A percentile compares a stretch with the other conserved stretches of the same genome.
These are phyloP conservation scores for Petrea volubilis DNA, from an alignment of 257 asterid species.

Conservation along the genomic window DNA sequence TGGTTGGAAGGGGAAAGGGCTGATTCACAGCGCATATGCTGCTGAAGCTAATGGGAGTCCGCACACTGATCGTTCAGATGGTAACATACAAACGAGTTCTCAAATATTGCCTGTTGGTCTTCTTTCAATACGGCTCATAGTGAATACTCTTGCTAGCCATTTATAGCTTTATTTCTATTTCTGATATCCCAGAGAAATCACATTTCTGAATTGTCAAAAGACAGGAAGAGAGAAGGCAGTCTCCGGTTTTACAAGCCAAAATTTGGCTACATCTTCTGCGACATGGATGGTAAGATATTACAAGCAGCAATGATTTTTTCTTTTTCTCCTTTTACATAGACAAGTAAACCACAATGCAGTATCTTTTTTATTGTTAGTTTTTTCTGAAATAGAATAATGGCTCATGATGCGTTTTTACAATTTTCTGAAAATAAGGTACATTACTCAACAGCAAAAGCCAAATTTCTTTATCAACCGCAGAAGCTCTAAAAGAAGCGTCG, in stretches of 20 bases:
- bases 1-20: slow-evolving; percentile 97
- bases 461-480: slow-evolving; percentile 64
- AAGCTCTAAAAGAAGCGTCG: slow-evolving; percentile 83
- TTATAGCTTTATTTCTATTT: slow-evolving; percentile 41
- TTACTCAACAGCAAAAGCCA: slow-evolving; percentile 97
- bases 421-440: slow-evolving; percentile 56
- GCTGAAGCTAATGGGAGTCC: slow-evolving; percentile 52
- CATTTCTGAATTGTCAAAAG: slow-evolving; percentile 79
- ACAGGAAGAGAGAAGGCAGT: slow-evolving; percentile 96
- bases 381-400: slow-evolving; percentile 4
- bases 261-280: slow-evolving; percentile 87
- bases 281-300: slow-evolving; percentile 88
- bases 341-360: not conserved
- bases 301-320: not conserved
- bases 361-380: not conserved
- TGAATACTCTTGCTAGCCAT: slow-evolving; percentile 32
- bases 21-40: slow-evolving; percentile 77
- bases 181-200: slow-evolving; percentile 52
- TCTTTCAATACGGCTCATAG: slow-evolving; percentile 6
- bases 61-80: slow-evolving; percentile 49
- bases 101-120: slow-evolving; percentile 8
- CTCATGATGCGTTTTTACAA: slow-evolving; percentile 16
- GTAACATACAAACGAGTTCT: slow-evolving; percentile 46
- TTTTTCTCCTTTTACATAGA: not conserved
- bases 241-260: slow-evolving; percentile 96